Evolutionary conservation across 768 basidiomycete genomes (phyloP).

Genomic region (Boletus bicolor): DNA sequence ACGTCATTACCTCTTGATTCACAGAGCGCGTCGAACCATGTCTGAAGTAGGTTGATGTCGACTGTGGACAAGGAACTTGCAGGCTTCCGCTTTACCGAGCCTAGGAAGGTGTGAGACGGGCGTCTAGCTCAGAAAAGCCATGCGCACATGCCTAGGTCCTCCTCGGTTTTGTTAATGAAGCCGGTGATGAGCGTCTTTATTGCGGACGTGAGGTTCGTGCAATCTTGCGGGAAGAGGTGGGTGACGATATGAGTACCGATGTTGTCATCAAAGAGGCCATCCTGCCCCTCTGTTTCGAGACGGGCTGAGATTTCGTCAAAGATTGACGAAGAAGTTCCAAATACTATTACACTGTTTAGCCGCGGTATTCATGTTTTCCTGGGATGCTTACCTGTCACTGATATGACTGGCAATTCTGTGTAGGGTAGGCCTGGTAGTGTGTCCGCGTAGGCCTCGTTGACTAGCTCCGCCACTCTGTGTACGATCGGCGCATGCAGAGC

Average conservation of each 20-base stretch:
- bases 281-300: slow-evolving; percentile 31
- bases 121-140: background rate
- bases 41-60: slow-evolving; percentile 57
- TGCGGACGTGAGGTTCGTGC: slow-evolving; percentile 45
- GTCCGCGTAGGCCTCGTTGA: slow-evolving; percentile 44
- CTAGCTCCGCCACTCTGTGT: slow-evolving; percentile 39
- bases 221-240: slow-evolving; percentile 60
- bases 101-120: slow-evolving; percentile 21
- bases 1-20: slow-evolving; percentile 37
- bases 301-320: slow-evolving; percentile 41
- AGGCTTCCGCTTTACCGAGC: slow-evolving; percentile 42
- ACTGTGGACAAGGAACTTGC: slow-evolving; percentile 53
- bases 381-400: slow-evolving; percentile 47
- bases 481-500: slow-evolving; percentile 50
- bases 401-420: slow-evolving; percentile 57
- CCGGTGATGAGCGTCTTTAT: slow-evolving; percentile 57
- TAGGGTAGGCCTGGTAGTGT: slow-evolving; percentile 55
- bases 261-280: slow-evolving; percentile 22
- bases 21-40: slow-evolving; percentile 53
- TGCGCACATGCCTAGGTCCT: slow-evolving; percentile 29
- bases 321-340: slow-evolving; percentile 44
- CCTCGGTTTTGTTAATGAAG: slow-evolving; percentile 43
- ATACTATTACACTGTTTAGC: slow-evolving; percentile 32
- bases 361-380: background rate
- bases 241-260: slow-evolving; percentile 31